These are phyloP conservation scores for Xylaria venustula DNA, from an alignment of 495 filamentous ascomycete species.

Conservation along the genomic window DNA sequence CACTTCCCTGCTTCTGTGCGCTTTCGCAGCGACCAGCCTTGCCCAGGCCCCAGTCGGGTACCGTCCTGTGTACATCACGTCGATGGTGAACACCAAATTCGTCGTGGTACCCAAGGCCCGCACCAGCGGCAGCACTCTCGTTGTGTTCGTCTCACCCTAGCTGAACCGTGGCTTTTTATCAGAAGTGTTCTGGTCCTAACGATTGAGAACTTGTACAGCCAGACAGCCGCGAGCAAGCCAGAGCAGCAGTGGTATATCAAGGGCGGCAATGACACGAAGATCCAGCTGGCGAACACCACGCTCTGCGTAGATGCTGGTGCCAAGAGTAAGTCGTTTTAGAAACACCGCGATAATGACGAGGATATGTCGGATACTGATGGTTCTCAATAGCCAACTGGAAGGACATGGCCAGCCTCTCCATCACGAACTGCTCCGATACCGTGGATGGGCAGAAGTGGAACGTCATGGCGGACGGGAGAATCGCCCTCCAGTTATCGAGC, in stretches of 20 bases:
- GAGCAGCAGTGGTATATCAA: constrained; percentile 53
- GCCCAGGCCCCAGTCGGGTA: constrained; percentile 46
- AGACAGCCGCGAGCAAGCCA: constrained; percentile 38
- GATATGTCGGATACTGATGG: not conserved
- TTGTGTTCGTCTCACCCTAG: constrained; percentile 37
- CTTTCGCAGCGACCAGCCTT: constrained; percentile 45
- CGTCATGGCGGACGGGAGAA: constrained; percentile 48
- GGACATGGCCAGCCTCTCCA: constrained; percentile 47
- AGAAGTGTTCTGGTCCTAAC: not conserved
- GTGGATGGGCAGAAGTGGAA: constrained; percentile 44
- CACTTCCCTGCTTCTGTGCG: constrained; percentile 36
- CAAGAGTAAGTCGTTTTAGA: constrained; percentile 33
- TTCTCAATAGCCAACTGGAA: constrained; percentile 45
- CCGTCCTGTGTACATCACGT: constrained; percentile 49
- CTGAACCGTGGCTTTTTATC: not conserved
- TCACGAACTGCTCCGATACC: constrained; percentile 44
- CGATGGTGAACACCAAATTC: constrained; percentile 50
- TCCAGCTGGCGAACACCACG: constrained; percentile 44
- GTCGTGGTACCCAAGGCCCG: constrained; percentile 43
- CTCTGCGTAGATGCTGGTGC: constrained; percentile 52
- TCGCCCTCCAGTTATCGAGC: constrained; percentile 41
- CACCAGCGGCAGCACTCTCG: constrained; percentile 35
- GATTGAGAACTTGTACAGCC: constrained; percentile 19
- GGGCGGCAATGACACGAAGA: constrained; percentile 34
- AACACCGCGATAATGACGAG: not conserved